phyloP scores from a whole-genome alignment of 2,329 filamentous ascomycete genomes.

The Clathrospora elynae region DNA sequence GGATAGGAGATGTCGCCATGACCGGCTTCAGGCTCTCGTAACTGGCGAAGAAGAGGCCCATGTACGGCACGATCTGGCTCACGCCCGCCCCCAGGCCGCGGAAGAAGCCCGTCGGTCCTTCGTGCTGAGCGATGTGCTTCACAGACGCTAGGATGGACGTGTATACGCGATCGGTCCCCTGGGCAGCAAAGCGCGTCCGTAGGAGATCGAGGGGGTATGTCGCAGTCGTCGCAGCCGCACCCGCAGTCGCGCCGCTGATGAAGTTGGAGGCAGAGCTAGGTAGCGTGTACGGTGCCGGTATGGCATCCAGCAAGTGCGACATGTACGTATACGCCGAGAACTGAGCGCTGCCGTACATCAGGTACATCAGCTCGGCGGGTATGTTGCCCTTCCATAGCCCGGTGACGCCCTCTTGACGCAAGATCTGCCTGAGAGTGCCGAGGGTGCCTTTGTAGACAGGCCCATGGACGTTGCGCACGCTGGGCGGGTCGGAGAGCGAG shows the following conservation, averaged over 20 bases:
- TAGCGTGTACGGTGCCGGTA: slow-evolving; percentile 55
- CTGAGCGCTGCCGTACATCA: slow-evolving; percentile 86
- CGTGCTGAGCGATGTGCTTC: slow-evolving; percentile 71
- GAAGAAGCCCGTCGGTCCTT: slow-evolving; percentile 83
- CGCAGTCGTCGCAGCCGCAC: slow-evolving; percentile 76
- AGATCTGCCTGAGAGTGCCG: slow-evolving; percentile 75
- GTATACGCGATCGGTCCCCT: slow-evolving; percentile 83
- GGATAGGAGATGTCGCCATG: slow-evolving; percentile 56
- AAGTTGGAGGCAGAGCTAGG: slow-evolving; percentile 78
- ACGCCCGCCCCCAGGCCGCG: slow-evolving; percentile 81
- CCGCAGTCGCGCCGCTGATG: slow-evolving; percentile 79
- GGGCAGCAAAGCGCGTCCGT: slow-evolving; percentile 93
- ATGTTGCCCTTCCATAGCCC: slow-evolving; percentile 97
- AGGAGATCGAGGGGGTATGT: slow-evolving; percentile 95
- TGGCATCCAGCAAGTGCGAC: slow-evolving; percentile 67
- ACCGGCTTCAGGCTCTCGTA: slow-evolving; percentile 74
- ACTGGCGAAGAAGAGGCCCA: slow-evolving; percentile 92
- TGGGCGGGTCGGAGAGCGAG: slow-evolving; percentile 74
- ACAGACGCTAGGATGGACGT: slow-evolving; percentile 70
- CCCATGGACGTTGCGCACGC: slow-evolving; percentile 55
- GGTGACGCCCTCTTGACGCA: slow-evolving; percentile 79
- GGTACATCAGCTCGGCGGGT: slow-evolving; percentile 90
- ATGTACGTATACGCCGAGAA: slow-evolving; percentile 85
- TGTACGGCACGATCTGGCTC: slow-evolving; percentile 89
- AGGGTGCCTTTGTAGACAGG: slow-evolving; percentile 74